Base-by-base conservation (phyloP, 768 basidiomycete species). In the Agrocybe praecox region DNA sequence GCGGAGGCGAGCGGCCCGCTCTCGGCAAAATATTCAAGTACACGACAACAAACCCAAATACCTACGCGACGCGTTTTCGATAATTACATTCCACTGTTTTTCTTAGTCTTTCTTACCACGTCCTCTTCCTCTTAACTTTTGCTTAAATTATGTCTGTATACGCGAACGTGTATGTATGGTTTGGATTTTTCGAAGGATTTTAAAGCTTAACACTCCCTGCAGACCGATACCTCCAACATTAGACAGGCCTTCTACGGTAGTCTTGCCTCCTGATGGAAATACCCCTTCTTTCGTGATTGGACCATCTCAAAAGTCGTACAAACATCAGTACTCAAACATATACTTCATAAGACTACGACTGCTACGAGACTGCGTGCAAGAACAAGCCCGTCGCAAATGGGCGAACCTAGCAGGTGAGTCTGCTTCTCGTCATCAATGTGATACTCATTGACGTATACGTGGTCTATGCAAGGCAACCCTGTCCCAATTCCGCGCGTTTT, bases 401-500 rank as follows among this genome's bases (percentile, higher is more conserved):
- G 69, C 66, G 34, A 64, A 65, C 33, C 58, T 80, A 44, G 62
- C 69, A 32, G 80, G 82, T 79, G 48, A n/a, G 70, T 9, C 4
- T 29, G 26, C 26, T 29, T 29, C 26, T 29, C 5, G 26, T 29
- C 26, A 29, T 4, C 9, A 29, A 29, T 29, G 26, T 9, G 26
- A 9, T 29, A 29, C 5, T 9, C 9, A 9, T 9, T 29, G 26
- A 29, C 9, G 5, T 29, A 29, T 29, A 9, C 9, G 26, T 9
- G 26, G 26, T 29, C 4, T 9, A 4, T 29, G 26, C 26, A 29
- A 92, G 92, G 87, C 9, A 77, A 81, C 11, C 93, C 94, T 0
- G 66, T 79, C 11, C 80, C 87, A 26, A 83, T 96, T n/a, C 80
- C 86, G 6, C 81, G 92, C 26, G 90, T 96, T 2, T 84, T 97